Base-by-base conservation (phyloP, 2,329 filamentous ascomycete species). In the Pseudogymnoascus sp. region DNA sequence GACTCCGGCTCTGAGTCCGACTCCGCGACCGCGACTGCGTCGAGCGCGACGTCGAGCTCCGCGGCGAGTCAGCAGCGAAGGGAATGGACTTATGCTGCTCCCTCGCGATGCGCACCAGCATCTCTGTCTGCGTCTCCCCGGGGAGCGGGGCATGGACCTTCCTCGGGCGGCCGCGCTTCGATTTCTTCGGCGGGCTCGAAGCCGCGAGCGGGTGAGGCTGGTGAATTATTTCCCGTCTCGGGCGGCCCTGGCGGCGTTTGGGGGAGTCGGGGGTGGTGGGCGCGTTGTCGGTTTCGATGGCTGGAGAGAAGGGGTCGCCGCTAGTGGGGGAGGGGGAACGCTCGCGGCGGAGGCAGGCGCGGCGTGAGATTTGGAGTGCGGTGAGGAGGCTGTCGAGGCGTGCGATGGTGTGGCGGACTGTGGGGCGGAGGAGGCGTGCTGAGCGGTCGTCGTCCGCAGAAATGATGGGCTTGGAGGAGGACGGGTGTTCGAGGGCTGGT, bases 381-480 rank as follows among this genome's bases (percentile, higher is more conserved):
- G 80, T 77, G 5, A 96, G 80, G 0, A 93, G 79, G 4, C 78
- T 73, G 67, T 97, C 90, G 1, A 96, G 71, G 36, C 85, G 83
- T 1, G 79, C 75, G 7, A 96, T 78, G 13, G 92, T 81, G 66
- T 90, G 87, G n/a, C 86, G 80, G 9, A 89, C 80, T 0, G 84
- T 80, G 0, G 91, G 90, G 0, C 81, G 80, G 13, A 96, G 76
- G 4, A 95, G 77, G 1, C 74, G 72, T 63, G 81, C 77, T 0
- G 90, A 89, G 58, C 79, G 72, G 1, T 88, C 85, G 66, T 96
- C 91, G 67, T 96, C 87, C 1, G 84, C 81, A 6, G 88, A 81
- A 4, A 90, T 74, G 1, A 80, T 77, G 0, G 88, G 84, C 9
- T 74, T 72, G 35, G 77, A 75, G 40, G 48, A 37, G 42, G 33